Base-by-base conservation (phyloP, 331 rosid species). In the Erythrophleum ivorense region DNA sequence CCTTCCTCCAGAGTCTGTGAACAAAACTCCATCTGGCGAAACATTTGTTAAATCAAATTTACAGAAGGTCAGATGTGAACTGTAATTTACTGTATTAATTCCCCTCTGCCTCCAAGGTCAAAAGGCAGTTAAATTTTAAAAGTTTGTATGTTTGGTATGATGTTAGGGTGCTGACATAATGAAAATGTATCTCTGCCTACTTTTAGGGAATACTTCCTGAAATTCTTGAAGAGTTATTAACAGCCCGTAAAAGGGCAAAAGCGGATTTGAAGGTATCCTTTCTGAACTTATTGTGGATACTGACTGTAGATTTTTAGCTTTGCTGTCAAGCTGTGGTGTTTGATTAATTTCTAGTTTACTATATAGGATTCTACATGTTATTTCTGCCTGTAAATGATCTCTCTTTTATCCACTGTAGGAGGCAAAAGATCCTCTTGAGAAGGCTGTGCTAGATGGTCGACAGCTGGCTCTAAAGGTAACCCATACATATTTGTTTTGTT, bases 131-230 rank as follows among this genome's bases (percentile, higher is more conserved):
- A 68, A 24, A 9, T 84, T 77, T 48, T 75, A 31, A 13, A 76
- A 41, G 62, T 75, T 82, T 49, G 10, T 70, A 46, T 60, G 70
- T 82, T 82, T 84, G 31, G 29, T 58, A 66, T 46, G 71, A 67
- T 45, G 67, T 64, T 76, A 38, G 75, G 48, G 40, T 53, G 38
- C 64, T 75, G 80, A 79, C 31, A 3, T 81, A 63, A 70, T 78
- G 78, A 50, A 19, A 54, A 52, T 71, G 21, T 65, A 19, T 64
- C 2, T 50, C 59, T 74, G 62, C 69, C 55, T 76, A 78, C 50
- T 85, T 85, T 63, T 85, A 95, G 99, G 99, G 99, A 73, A 93
- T 93, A 87, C 99, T 93, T 86, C 99, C 99, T 80, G 99, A 95
- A 90, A 95, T 95, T 74, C 97, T 95, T 66, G 99, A 95, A 84